Evolutionary conservation across 1,139 yeast genomes (phyloP).

Genomic region (Pneumocystis carinii): DNA sequence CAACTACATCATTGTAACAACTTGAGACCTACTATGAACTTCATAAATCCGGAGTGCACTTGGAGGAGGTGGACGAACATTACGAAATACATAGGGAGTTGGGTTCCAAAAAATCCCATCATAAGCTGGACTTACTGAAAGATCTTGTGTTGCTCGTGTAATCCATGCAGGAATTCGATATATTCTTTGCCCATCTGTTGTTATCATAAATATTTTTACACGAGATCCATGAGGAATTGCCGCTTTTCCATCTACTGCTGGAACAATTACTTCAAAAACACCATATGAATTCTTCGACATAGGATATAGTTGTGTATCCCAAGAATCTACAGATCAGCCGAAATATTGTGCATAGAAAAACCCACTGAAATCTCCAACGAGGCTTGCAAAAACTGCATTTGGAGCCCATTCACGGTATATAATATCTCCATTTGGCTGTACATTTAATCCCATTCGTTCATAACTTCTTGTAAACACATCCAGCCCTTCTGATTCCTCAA

Average conservation of each 20-base stretch:
- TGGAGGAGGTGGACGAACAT: constrained; percentile 41
- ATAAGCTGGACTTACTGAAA: constrained; percentile 39
- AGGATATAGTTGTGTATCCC: constrained; percentile 50
- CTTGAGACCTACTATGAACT: constrained; percentile 42
- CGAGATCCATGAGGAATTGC: constrained; percentile 71
- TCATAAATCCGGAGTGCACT: constrained; percentile 68
- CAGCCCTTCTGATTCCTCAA: constrained; percentile 34
- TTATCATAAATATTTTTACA: constrained; percentile 32
- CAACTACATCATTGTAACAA: background rate
- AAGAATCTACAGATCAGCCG: constrained; percentile 29
- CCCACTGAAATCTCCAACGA: constrained; percentile 71
- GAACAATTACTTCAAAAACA: constrained; percentile 46
- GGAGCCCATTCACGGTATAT: constrained; percentile 78
- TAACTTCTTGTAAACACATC: constrained; percentile 43
- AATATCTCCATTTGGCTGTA: constrained; percentile 38
- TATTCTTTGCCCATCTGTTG: constrained; percentile 42
- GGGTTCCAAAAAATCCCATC: constrained; percentile 96
- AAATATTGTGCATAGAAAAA: background rate
- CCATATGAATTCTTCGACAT: constrained; percentile 51
- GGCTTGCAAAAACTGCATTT: constrained; percentile 53
- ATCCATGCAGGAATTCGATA: constrained; percentile 88
- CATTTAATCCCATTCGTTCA: constrained; percentile 61
- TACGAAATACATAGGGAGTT: constrained; percentile 40
- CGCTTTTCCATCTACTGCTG: constrained; percentile 36
- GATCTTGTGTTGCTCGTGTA: constrained; percentile 58